These are phyloP conservation scores for Rhynchospora pubera DNA, from an alignment of 176 grass and related monocot species.

Conservation along the genomic window DNA sequence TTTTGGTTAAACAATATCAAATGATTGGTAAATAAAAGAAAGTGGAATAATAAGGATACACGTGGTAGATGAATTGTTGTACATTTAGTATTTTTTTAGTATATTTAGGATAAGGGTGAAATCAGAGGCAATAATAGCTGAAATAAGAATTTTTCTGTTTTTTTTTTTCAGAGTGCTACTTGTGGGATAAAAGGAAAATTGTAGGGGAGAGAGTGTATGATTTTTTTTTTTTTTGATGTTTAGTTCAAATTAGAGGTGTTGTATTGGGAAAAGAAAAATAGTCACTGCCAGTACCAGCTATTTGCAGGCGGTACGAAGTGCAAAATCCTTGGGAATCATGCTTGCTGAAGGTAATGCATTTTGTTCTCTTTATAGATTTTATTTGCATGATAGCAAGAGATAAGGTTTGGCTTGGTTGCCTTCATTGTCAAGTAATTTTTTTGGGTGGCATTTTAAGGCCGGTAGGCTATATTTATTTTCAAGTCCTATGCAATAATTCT, in stretches of 20 bases:
- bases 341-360: background rate
- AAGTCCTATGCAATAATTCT: background rate
- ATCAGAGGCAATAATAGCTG: slow-evolving; percentile 11
- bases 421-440: background rate
- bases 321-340: background rate
- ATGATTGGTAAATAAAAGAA: slow-evolving; percentile 44
- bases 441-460: too few species aligned
- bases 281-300: background rate
- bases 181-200: background rate
- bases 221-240: too few species aligned
- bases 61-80: slow-evolving; percentile 48
- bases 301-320: background rate
- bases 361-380: background rate
- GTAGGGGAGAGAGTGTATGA: background rate
- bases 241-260: background rate
- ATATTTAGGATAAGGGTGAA: slow-evolving; percentile 23
- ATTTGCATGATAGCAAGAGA: too few species aligned
- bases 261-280: background rate
- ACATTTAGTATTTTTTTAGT: slow-evolving; percentile 21
- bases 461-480: background rate
- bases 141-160: background rate
- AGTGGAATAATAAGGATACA: slow-evolving; percentile 22
- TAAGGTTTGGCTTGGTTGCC: too few species aligned
- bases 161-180: background rate
- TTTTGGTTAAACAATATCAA: slow-evolving; percentile 48